Evolutionary conservation across 2,329 filamentous ascomycete genomes (phyloP).

Genomic region (Rutstroemia sp.): DNA sequence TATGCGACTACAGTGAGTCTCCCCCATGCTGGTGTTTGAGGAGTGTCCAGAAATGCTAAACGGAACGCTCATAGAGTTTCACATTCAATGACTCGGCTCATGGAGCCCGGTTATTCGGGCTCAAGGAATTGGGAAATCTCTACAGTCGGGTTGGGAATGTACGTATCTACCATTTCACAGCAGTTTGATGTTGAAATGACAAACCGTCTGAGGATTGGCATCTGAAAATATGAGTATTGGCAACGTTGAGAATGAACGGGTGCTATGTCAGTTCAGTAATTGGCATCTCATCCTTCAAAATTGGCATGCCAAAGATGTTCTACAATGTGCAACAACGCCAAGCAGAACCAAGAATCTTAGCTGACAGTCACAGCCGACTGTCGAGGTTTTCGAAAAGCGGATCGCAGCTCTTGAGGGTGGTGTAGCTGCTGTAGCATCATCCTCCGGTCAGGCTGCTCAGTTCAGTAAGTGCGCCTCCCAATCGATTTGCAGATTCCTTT

Average conservation of each 20-base stretch:
- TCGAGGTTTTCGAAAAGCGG: slow-evolving; percentile 92
- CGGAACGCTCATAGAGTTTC: slow-evolving; percentile 53
- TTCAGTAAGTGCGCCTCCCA: slow-evolving; percentile 45
- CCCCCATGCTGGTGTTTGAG: neutral
- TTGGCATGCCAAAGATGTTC: neutral
- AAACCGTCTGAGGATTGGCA: slow-evolving; percentile 3
- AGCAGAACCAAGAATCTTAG: slow-evolving; percentile 5
- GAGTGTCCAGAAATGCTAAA: neutral
- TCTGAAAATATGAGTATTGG: neutral
- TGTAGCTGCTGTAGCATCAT: slow-evolving; percentile 72
- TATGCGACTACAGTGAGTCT: slow-evolving; percentile 71
- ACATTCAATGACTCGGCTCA: slow-evolving; percentile 95
- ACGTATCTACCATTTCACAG: slow-evolving; percentile 43
- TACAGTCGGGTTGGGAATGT: slow-evolving; percentile 88
- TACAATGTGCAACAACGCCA: neutral
- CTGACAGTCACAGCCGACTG: slow-evolving; percentile 57
- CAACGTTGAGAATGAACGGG: neutral
- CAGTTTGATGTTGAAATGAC: neutral
- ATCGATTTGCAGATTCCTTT: neutral
- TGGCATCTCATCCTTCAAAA: neutral
- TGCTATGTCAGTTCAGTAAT: slow-evolving; percentile 1
- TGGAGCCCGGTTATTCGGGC: slow-evolving; percentile 86
- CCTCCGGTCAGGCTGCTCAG: slow-evolving; percentile 84
- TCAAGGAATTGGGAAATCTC: slow-evolving; percentile 93
- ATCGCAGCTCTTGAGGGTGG: slow-evolving; percentile 93